Percentiles rank a stretch among this genome's conserved stretches.
These are phyloP conservation scores for Clathrospora elynae DNA, from an alignment of 2,329 filamentous ascomycete species.

Conservation along the genomic window DNA sequence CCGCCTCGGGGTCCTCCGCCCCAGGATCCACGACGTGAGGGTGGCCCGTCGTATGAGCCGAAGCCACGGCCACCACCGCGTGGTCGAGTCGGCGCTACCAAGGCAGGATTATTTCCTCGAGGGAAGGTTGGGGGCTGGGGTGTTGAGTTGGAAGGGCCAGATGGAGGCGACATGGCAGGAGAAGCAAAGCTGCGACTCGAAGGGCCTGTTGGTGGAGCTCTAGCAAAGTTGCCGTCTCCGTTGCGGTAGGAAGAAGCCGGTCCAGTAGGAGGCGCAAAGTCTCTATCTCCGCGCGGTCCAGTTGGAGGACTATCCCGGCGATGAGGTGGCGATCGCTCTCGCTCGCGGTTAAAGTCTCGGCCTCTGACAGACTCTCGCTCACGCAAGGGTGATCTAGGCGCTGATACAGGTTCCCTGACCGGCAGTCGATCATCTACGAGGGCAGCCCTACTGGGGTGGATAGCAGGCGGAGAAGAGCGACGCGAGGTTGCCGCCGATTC, in stretches of 20 bases:
- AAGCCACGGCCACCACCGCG: constrained; percentile 50
- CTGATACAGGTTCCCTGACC: constrained; percentile 38
- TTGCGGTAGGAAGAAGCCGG: constrained; percentile 46
- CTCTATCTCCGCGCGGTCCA: constrained; percentile 44
- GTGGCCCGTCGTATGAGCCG: constrained; percentile 41
- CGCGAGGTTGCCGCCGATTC: constrained; percentile 64
- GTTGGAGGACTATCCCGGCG: constrained; percentile 47
- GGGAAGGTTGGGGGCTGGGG: constrained; percentile 44
- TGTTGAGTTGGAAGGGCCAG: constrained; percentile 42
- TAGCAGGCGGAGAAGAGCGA: constrained; percentile 63
- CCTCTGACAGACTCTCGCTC: constrained; percentile 42
- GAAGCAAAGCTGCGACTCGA: constrained; percentile 44
- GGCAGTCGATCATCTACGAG: constrained; percentile 41
- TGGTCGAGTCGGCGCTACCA: constrained; percentile 49
- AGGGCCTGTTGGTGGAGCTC: constrained; percentile 49
- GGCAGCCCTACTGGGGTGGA: constrained; percentile 60
- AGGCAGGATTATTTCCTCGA: constrained; percentile 43
- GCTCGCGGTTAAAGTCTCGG: constrained; percentile 35
- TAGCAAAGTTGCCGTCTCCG: constrained; percentile 41
- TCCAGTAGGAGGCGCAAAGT: constrained; percentile 47
- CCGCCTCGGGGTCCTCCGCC: constrained; percentile 40
- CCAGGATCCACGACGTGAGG: constrained; percentile 46
- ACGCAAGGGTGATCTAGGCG: constrained; percentile 42
- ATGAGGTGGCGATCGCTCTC: constrained; percentile 44
- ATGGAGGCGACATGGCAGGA: constrained; percentile 48